Evolutionary conservation across 305 asterid genomes (phyloP), one percentile per base, ranked within the genome.

Genomic region (Petunia hybrid): DNA sequence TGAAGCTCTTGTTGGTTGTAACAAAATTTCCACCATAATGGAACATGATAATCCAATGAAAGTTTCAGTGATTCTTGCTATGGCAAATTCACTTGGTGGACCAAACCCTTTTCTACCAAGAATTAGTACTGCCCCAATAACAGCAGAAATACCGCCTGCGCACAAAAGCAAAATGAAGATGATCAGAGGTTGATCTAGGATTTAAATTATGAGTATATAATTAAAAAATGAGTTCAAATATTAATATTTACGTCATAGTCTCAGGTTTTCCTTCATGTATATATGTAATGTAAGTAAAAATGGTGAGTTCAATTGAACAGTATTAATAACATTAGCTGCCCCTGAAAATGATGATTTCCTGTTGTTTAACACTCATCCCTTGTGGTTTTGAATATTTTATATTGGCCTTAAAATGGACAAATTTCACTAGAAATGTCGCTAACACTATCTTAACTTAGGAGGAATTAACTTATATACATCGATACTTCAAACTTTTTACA

Each of bases 41-140:
- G 95, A 91, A 83, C 98, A 89, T 7, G 95, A 89, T 35, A 94
- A 68, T 4, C 98, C 97, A n/a, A 94, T 93, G 76, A 94, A 92
- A 0, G 97, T 91, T 71, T 94, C 97, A 7, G 89, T 87, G n/a
- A 94, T 91, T 76, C 98, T 87, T 8, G 89, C 92, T 16, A 94
- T 90, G n/a, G 95, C 98, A 56, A 94, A 94, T 35, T 94, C 94
- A 38, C 90, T 89, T 6, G 98, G 93, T 0, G 85, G 61, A 0
- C 97, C 98, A 13, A 89, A 91, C 75, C 91, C 84, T 73, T 85
- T 83, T 83, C 97, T 88, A 8, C 97, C 97, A 13, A 94, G 77
- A 16, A 94, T 91, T 64, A 94, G 73, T 9, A 93, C 81, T 0
- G 98, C 98, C 0, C 98, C 97, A 3, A 93, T 90, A 5, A 90